A percentile compares a stretch with the other conserved stretches of the same genome.
Evolutionary conservation across 768 basidiomycete genomes (phyloP).

Genomic region (Lactarius evosmus): DNA sequence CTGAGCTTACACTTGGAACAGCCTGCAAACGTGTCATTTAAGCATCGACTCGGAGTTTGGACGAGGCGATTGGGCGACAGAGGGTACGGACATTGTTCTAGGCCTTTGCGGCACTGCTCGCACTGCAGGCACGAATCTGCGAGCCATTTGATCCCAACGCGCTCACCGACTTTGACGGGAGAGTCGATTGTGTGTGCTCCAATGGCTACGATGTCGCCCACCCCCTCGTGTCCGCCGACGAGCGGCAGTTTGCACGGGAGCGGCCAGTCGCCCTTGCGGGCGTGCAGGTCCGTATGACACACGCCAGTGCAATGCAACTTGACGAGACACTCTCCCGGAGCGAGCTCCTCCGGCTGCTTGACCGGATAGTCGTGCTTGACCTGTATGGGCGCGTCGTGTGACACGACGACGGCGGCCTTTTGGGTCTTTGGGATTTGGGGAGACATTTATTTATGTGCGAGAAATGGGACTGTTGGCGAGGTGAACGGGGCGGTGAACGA

Average conservation of each 20-base stretch:
- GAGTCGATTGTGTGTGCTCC: conserved; percentile 56
- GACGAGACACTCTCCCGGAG: conserved; percentile 70
- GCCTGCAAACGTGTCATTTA: conserved; percentile 36
- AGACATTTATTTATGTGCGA: conserved; percentile 26
- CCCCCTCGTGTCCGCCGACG: conserved; percentile 78
- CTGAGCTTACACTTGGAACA: conserved; percentile 58
- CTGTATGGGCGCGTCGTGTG: conserved; percentile 34
- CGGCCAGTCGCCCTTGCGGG: conserved; percentile 78
- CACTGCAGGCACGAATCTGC: conserved; percentile 73
- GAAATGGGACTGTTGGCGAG: neutral
- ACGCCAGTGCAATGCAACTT: conserved; percentile 76
- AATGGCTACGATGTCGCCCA: conserved; percentile 78
- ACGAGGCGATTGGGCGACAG: too few species aligned
- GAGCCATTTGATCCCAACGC: conserved; percentile 83
- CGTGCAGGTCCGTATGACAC: conserved; percentile 85
- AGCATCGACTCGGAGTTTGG: too few species aligned
- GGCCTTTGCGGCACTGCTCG: conserved; percentile 71
- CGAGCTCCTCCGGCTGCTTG: conserved; percentile 50
- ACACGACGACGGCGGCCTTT: conserved; percentile 41
- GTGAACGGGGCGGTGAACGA: too few species aligned
- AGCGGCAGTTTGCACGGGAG: conserved; percentile 59
- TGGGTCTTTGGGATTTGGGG: conserved; percentile 41
- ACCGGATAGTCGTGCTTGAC: conserved; percentile 52
- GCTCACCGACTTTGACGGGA: conserved; percentile 72
- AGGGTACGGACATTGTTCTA: conserved; percentile 64